Evolutionary conservation across 2,329 filamentous ascomycete species (phyloP), one percentile per base, ranked within the genome.

Genomic region (Mycogone perniciosa): DNA sequence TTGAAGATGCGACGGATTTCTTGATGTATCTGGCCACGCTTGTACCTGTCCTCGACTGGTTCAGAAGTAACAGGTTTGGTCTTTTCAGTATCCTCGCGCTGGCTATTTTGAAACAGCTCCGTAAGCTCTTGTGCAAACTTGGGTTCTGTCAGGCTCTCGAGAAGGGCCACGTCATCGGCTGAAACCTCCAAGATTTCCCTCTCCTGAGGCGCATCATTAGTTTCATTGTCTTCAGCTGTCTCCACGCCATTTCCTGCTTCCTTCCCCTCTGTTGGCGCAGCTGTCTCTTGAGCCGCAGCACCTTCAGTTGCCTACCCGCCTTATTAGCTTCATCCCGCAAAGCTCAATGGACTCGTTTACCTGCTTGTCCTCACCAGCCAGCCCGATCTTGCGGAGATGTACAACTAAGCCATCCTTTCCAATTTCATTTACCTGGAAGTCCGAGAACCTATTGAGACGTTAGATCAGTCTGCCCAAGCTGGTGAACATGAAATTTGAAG

Each of bases 381-480:
- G 41, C 11, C 66, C 67, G 13, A 77, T 67, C 48, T 74, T 77
- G 51, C 68, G 75, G 44, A 96, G 73, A 66, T 92, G 89, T 47
- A 93, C 67, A 10, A 95, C 88, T 48, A 82, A 70, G 11, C 90
- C 90, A 62, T 86, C 80, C 31, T 84, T 82, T 20, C 80, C 73
- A 55, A 96, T 92, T 68, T 96, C 91, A 63, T 95, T 91, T 60
- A 96, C 91, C 59, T 93, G 75, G 61, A 96, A 96, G 66, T 96
- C 91, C 4, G 90, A 92, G 67, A 91, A 96, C 58, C 89, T 82
- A 45, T 8, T 3, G 13, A 42, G 8, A 8, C n/a, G 5, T 27
- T 33, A 51, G 40, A 46, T 20, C 31, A 37, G 33, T 1, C 10
- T 2, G 9, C 35, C 11, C 8, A 8, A 40, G 13, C 29, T 38